Evolutionary conservation across 768 basidiomycete species (phyloP), one percentile per base, ranked within the genome.

Genomic region (Crepidotus variabilis): DNA sequence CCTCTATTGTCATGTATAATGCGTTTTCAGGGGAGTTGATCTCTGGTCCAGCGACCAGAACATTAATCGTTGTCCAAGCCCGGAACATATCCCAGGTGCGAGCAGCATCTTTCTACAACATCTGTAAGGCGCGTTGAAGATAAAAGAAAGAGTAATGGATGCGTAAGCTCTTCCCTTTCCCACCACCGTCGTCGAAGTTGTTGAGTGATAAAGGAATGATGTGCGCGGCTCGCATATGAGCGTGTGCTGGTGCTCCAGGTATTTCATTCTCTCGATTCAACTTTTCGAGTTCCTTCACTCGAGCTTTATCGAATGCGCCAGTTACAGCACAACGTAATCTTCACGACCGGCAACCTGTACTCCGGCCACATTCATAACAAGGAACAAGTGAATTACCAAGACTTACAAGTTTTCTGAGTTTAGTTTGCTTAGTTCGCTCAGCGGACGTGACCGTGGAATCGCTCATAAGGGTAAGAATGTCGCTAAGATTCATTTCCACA

Each of bases 11-110:
- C 65, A 64, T 62, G 22, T 45, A 63, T 20, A 66, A 60, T n/a
- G 46, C 23, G 56, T 66, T 66, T 46, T 51, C 49, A 34, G 59
- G 60, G 9, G 63, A 52, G 55, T 61, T 62, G 22, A 64, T 61
- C 24, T 52, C 48, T 50, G 39, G 24, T 50, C 56, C 39, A 6
- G 33, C 23, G 39, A 64, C 32, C 3, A 23, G 13, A 46, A 58
- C 1, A 51, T 63, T 55, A 32, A 64, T 22, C 18, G 45, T 52
- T 21, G 57, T 62, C 65, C 65, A 64, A 1, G 54, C 18, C 35
- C 54, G 53, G 48, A 66, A 52, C 57, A 64, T 60, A 39, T 62
- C 46, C 54, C 47, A 55, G 0, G 54, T 54, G 20, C 21, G 21
- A 46, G n/a, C 47, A 16, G 54, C 56, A 36, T 48, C 34, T 33